Evolutionary conservation across 208 protist species (phyloP), one percentile per base, ranked within the genome.

Genomic region (Acanthamoeba healyi): DNA sequence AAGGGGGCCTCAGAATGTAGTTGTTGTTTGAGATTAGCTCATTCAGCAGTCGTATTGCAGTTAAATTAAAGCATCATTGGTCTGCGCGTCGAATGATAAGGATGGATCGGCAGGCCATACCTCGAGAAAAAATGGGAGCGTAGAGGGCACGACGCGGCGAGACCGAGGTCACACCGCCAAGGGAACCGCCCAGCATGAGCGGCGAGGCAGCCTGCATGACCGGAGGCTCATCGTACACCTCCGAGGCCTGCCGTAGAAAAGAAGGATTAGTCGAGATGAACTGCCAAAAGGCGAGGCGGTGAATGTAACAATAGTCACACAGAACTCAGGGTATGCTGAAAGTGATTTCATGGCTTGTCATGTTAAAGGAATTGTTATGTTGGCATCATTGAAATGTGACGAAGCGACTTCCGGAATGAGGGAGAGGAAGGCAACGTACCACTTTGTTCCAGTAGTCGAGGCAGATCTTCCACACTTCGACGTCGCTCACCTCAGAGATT

Each of bases 371-470:
- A 49, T 49, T 49, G 44, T 49, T 49, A 26, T n/a, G 61, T 29
- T 29, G 17, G 44, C n/a, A 54, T 82, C 72, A 56, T 82, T n/a
- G 15, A 86, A 7, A 32, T 49, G 42, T 81, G 70, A 81, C 9
- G 7, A 81, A 42, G 26, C 9, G 70, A n/a, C n/a, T n/a, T n/a
- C n/a, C n/a, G n/a, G n/a, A 81, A 81, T 22, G 9, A 40, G 29
- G 51, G 22, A 24, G 22, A 2, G 10, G 34, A 12, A 34, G 26
- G 36, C 2, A 58, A 32, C 51, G 24, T 63, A 95, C 97, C 3
- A 99, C 96, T 91, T 94, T 98, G 96, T 98, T 98, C 99, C 99
- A 99, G 95, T 99, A 99, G 94, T 99, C 99, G n/a, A 99, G 97
- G 96, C 98, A 99, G 38, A 99, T 98, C 97, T 99, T 99, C 96